These are phyloP conservation scores for Phytopythium mirpurense DNA, from an alignment of 352 stramenopile species.

Conservation along the genomic window DNA sequence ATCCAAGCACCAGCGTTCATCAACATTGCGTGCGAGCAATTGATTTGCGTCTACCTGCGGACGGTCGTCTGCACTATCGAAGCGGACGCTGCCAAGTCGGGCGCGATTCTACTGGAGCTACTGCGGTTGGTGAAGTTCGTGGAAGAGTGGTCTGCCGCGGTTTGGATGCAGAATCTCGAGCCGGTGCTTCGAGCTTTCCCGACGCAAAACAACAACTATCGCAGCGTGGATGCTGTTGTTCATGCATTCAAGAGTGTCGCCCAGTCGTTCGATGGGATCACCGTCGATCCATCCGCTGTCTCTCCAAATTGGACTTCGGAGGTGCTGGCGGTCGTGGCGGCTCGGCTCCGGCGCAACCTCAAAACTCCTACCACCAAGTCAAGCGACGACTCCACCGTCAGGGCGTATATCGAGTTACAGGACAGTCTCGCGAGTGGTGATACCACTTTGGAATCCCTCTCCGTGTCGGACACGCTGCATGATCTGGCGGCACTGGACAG, in stretches of 20 bases:
- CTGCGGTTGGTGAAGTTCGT: conserved; percentile 18
- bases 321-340: neutral
- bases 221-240: neutral
- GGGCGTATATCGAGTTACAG: conserved; percentile 9
- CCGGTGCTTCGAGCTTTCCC: conserved; percentile 15
- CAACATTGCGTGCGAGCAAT: conserved; percentile 23
- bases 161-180: conserved; percentile 12
- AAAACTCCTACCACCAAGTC: conserved; percentile 1
- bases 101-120: conserved; percentile 16
- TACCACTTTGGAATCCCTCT: conserved; percentile 15
- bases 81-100: conserved; percentile 12
- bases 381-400: neutral
- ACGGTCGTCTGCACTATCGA: conserved; percentile 7
- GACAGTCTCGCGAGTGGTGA: conserved; percentile 9
- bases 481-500: conserved; percentile 11
- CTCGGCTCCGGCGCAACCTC: neutral
- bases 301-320: neutral
- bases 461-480: conserved; percentile 19
- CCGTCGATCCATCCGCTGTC: neutral
- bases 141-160: conserved; percentile 2
- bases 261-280: neutral
- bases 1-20: conserved; percentile 11
- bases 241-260: neutral
- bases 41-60: conserved; percentile 22
- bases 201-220: neutral